Base-by-base conservation (phyloP, 2,329 filamentous ascomycete species). In the Colletotrichum viniferum region DNA sequence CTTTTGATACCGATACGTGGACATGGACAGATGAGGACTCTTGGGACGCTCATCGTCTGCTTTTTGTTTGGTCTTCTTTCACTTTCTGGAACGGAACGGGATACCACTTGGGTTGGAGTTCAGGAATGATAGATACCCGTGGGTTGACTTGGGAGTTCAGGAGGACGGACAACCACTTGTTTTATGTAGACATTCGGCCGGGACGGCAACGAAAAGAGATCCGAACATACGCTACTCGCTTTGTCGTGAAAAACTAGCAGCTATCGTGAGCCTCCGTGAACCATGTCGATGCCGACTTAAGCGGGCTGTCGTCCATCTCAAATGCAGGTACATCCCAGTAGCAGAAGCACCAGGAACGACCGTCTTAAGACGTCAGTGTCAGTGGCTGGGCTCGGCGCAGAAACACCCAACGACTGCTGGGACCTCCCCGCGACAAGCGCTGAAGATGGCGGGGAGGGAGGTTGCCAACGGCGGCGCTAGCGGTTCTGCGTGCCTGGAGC, bases 381-480 rank as follows among this genome's bases (percentile, higher is more conserved):
- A 67, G 69, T 75, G 69, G 69, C 69, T 69, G 63, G 73, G 55
- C 21, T 67, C 65, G 32, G 69, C 56, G 38, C 28, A 18, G 34
- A 52, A 52, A 21, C 43, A 3, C 43, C 43, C 43, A 52, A 30
- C 21, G 14, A 16, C 38, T 38, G 73, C 73, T 73, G 63, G 69
- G 73, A n/a, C 63, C 43, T 69, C 10, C 73, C 73, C 43, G 64
- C 58, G 63, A 60, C 52, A 26, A 61, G 16, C 69, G 73, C 64
- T 76, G 70, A 52, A 73, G 64, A 73, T 76, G 48, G 73, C 69
- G 58, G 58, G 69, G 63, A 26, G 52, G 8, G 43, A 60, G 43
- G 24, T 43, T 36, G 32, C 66, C 21, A 61, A 69, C 52, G 68
- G n/a, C 34, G 10, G n/a, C 38, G 34, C 32, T 55, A 68, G 60